These are phyloP conservation scores for Botrytis sinoallii DNA, from an alignment of 2,329 filamentous ascomycete genomes.

Conservation along the genomic window DNA sequence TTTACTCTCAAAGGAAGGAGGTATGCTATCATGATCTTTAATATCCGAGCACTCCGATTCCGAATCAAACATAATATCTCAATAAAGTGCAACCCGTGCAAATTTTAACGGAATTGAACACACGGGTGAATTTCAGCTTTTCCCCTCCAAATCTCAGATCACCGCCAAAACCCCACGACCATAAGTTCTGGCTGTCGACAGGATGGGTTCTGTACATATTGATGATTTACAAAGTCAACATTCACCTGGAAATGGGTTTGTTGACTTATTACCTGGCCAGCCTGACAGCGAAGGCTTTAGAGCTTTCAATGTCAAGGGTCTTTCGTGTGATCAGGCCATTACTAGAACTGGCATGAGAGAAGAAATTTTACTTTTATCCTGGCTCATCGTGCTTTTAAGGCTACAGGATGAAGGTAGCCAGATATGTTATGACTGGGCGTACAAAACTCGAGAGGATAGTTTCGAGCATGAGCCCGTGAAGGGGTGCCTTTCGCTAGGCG, in stretches of 20 bases:
- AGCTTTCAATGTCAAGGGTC: conserved; percentile 35
- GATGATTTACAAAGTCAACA: conserved; percentile 17
- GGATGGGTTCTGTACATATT: conserved; percentile 20
- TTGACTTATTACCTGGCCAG: conserved; percentile 1
- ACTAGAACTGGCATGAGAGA: conserved; percentile 41
- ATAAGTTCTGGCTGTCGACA: conserved; percentile 5
- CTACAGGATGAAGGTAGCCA: conserved; percentile 41
- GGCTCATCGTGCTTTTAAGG: conserved; percentile 45
- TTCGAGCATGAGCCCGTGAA: conserved; percentile 24
- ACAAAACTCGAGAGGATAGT: conserved; percentile 31
- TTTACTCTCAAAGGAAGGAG: neutral
- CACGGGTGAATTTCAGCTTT: neutral
- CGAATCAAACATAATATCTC: neutral
- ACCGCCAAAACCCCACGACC: neutral
- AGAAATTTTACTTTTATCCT: conserved; percentile 44
- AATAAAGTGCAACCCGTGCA: neutral
- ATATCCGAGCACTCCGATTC: neutral
- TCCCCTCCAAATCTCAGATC: neutral
- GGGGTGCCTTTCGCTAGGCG: conserved; percentile 34
- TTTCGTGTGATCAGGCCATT: conserved; percentile 30
- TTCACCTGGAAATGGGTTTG: conserved; percentile 15
- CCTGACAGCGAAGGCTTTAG: conserved; percentile 26
- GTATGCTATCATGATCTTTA: neutral
- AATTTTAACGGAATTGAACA: neutral
- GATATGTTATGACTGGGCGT: conserved; percentile 41